A percentile compares a stretch with the other conserved stretches of the same genome.
Evolutionary conservation across 345 rosid species (phyloP).

Genomic region (rapeseed (Brassica napus)): Da-Ae NC_063446.1:61362501-61363000

Average conservation of each 20-base stretch:
- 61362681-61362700: neutral
- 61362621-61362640: neutral
- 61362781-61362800: neutral
- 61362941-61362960: slow-evolving; percentile 30
- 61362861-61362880: slow-evolving; percentile 18
- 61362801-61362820: neutral
- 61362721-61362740: too few species aligned
- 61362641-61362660: neutral
- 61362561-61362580: slow-evolving; percentile 51
- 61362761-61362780: neutral
- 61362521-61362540: slow-evolving; percentile 43
- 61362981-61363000: slow-evolving; percentile 37
- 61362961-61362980: slow-evolving; percentile 31
- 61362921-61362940: slow-evolving; percentile 28
- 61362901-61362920: neutral
- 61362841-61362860: slow-evolving; percentile 26
- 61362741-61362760: too few species aligned
- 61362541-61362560: slow-evolving; percentile 78
- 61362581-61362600: neutral
- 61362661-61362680: neutral
- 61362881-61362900: neutral
- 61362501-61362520: neutral
- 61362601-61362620: neutral
- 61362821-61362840: too few species aligned
- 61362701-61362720: neutral